These are phyloP conservation scores for Penicillium sp. DNA, from an alignment of 2,329 filamentous ascomycete genomes.

Conservation along the genomic window DNA sequence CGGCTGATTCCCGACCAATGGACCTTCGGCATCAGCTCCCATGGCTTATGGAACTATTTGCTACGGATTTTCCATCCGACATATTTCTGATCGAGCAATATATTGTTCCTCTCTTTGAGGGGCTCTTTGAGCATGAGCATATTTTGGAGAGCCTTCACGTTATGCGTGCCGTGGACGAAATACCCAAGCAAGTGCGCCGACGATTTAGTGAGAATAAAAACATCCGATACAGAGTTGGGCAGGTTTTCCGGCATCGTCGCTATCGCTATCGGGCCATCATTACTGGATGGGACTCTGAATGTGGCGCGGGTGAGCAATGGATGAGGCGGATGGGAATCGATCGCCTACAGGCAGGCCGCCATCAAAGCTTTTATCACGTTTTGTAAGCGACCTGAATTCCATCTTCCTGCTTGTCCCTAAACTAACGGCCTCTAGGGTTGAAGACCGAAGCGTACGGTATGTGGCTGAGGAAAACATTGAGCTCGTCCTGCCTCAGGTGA, in stretches of 20 bases:
- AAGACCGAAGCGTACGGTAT: conserved; percentile 68
- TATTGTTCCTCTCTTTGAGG: conserved; percentile 60
- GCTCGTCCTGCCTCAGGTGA: conserved; percentile 54
- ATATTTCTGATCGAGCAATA: conserved; percentile 67
- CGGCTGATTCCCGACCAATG: conserved; percentile 39
- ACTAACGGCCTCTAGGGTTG: conserved; percentile 48
- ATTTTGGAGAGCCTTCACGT: conserved; percentile 55
- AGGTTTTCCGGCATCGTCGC: conserved; percentile 77
- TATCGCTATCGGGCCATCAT: conserved; percentile 80
- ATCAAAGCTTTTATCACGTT: conserved; percentile 79
- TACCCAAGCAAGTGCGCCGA: conserved; percentile 49
- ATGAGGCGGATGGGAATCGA: conserved; percentile 64
- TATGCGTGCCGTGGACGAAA: conserved; percentile 56
- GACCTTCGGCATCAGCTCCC: conserved; percentile 62
- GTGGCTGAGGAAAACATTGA: conserved; percentile 80
- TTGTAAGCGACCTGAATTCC: conserved; percentile 60
- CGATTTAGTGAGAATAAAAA: conserved; percentile 37
- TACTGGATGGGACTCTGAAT: conserved; percentile 75
- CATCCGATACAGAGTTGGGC: conserved; percentile 70
- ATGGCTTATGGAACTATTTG: conserved; percentile 63
- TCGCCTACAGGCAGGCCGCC: conserved; percentile 55
- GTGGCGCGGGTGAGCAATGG: conserved; percentile 59
- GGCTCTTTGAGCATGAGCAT: conserved; percentile 52
- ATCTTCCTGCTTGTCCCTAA: not conserved
- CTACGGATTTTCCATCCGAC: conserved; percentile 67